Percentiles rank a stretch among this genome's conserved stretches.
These are phyloP conservation scores for Exophiala sp. DNA, from an alignment of 2,329 filamentous ascomycete species.

Conservation along the genomic window DNA sequence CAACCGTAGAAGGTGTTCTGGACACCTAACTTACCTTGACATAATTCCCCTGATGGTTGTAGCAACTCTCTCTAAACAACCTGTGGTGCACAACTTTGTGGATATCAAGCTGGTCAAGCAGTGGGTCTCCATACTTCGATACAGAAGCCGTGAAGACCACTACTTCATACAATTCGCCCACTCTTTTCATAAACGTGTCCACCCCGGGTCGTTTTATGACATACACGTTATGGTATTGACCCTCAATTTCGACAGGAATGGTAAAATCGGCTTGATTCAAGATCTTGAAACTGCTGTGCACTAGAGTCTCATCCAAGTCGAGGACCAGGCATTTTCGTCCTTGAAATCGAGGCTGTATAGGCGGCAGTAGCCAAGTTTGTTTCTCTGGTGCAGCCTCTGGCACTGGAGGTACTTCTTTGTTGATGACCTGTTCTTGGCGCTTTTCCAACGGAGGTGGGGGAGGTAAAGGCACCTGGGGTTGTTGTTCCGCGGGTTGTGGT, in stretches of 20 bases:
- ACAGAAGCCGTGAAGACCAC: slow-evolving; percentile 98
- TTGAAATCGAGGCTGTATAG: slow-evolving; percentile 72
- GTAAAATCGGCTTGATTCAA: slow-evolving; percentile 98
- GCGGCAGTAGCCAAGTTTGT: slow-evolving; percentile 74
- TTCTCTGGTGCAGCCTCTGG: slow-evolving; percentile 44
- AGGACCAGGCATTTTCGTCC: slow-evolving; percentile 92
- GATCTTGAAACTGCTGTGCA: slow-evolving; percentile 99
- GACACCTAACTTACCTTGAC: slow-evolving; percentile 62
- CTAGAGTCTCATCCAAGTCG: slow-evolving; percentile 92
- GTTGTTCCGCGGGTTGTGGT: slow-evolving; percentile 40
- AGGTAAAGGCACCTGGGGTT: slow-evolving; percentile 50
- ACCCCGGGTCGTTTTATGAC: slow-evolving; percentile 99
- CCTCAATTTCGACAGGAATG: slow-evolving; percentile 97
- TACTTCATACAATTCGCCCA: slow-evolving; percentile 96
- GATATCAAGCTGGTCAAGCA: slow-evolving; percentile 94
- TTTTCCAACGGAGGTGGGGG: slow-evolving; percentile 54
- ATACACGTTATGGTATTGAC: slow-evolving; percentile 98
- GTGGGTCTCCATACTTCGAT: slow-evolving; percentile 97
- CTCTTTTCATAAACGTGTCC: slow-evolving; percentile 97
- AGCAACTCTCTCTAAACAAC: slow-evolving; percentile 96
- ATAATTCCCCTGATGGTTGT: slow-evolving; percentile 99
- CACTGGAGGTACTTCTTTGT: slow-evolving; percentile 41
- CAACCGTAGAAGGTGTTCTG: slow-evolving; percentile 9
- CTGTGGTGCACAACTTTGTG: slow-evolving; percentile 95
- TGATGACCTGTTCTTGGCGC: slow-evolving; percentile 38